Conservation (phyloP, 2,329 filamentous ascomycete genomes). For the Fusarium musae region DNA sequence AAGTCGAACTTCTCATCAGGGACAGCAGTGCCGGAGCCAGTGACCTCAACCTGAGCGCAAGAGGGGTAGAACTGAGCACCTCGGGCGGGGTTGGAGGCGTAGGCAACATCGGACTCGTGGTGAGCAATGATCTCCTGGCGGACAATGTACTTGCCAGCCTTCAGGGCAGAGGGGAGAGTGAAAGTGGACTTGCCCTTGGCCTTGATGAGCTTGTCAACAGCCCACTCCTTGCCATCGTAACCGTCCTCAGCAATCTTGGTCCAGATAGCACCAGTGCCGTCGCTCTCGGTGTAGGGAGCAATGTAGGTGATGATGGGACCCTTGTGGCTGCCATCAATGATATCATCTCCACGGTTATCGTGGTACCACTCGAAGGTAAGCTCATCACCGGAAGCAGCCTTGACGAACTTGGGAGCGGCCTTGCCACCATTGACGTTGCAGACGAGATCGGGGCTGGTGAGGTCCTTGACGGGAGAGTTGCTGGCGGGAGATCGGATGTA, state of each 20-base stretch:
- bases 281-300: conserved; percentile 53
- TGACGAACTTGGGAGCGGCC: conserved; percentile 52
- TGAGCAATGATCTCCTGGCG: conserved; percentile 66
- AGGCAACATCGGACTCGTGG: conserved; percentile 56
- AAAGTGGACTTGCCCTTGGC: conserved; percentile 60
- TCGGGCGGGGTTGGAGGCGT: conserved; percentile 47
- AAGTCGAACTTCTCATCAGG: conserved; percentile 58
- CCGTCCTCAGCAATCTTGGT: conserved; percentile 56
- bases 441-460: conserved; percentile 53
- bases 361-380: conserved; percentile 63
- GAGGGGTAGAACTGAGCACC: conserved; percentile 61
- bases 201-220: conserved; percentile 56
- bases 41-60: conserved; percentile 70
- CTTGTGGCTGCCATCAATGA: conserved; percentile 63
- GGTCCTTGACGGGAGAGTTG: conserved; percentile 60
- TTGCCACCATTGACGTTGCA: conserved; percentile 58
- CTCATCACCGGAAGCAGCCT: conserved; percentile 59
- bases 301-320: conserved; percentile 66
- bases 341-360: conserved; percentile 60
- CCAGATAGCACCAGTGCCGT: conserved; percentile 63
- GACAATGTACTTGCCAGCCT: conserved; percentile 63
- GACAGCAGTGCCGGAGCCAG: conserved; percentile 55
- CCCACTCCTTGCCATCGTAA: conserved; percentile 55
- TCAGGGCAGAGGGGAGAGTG: conserved; percentile 58
- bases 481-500: conserved; percentile 58